Evolutionary conservation across 176 grass and related monocot species (phyloP).

Genomic region (Zea luxurians): DNA sequence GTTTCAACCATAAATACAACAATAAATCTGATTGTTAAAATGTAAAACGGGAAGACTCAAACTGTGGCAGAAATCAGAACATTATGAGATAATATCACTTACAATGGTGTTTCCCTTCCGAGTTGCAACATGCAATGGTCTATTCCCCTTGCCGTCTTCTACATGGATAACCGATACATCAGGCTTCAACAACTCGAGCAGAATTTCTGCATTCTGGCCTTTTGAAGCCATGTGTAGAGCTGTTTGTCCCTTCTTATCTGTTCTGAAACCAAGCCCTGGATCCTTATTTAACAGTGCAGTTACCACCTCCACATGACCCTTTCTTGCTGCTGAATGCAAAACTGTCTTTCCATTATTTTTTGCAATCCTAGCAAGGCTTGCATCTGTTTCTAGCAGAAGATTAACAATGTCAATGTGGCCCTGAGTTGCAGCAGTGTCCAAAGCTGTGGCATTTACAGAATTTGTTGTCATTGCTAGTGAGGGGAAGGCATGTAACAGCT

Average conservation of each 20-base stretch:
- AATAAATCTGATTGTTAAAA: background rate
- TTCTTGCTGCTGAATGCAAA: slow-evolving; percentile 94
- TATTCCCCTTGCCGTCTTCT: slow-evolving; percentile 88
- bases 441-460: slow-evolving; percentile 89
- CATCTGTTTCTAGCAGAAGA: slow-evolving; percentile 85
- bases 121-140: slow-evolving; percentile 83
- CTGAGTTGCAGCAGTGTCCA: slow-evolving; percentile 88
- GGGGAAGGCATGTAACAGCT: slow-evolving; percentile 67
- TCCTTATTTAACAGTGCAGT: slow-evolving; percentile 81
- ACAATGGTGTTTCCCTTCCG: slow-evolving; percentile 83
- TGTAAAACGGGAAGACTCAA: background rate
- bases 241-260: slow-evolving; percentile 91
- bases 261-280: slow-evolving; percentile 76
- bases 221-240: slow-evolving; percentile 95
- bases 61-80: slow-evolving; percentile 5
- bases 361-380: slow-evolving; percentile 77
- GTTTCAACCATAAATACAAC: slow-evolving; percentile 22
- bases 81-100: slow-evolving; percentile 42
- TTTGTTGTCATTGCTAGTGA: slow-evolving; percentile 90
- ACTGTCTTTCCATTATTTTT: slow-evolving; percentile 90
- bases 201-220: slow-evolving; percentile 79
- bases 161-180: slow-evolving; percentile 71
- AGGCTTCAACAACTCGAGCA: slow-evolving; percentile 74
- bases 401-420: slow-evolving; percentile 84
- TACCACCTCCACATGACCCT: slow-evolving; percentile 86